Base-by-base conservation (phyloP, 345 rosid genomes). In the Eucalyptus rudis region DNA sequence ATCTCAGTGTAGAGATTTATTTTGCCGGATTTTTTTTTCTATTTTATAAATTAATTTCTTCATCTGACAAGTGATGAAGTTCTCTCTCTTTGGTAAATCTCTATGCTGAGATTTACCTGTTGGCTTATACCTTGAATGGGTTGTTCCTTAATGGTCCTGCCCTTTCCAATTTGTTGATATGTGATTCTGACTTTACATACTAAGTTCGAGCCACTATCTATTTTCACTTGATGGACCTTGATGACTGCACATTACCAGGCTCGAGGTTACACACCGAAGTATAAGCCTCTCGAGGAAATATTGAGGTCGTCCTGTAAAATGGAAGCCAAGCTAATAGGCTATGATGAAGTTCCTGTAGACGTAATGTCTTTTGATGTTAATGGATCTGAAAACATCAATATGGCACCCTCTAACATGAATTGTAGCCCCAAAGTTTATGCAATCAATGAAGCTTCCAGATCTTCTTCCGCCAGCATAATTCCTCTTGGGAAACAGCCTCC, bases 241-340 rank as follows among this genome's bases (percentile, higher is more conserved):
- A 76, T 76, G 47, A 40, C 84, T 76, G 84, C 47, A 76, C 27
- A 40, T 40, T 20, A 29, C 89, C 94, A 97, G 99, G 95, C 86
- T 90, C 94, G 52, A 89, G 98, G 96, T 86, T 93, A 89, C 92
- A 87, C 89, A 36, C 92, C 88, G 24, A 92, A 92, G 91, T 88
- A 93, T 62, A 94, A 92, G 90, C 89, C 94, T 49, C 90, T 97
- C 90, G 94, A 95, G 92, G 92, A 93, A 89, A 88, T 94, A 93
- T 89, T 96, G 90, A 94, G 92, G 94, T 89, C 91, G 68, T 91
- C 88, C 89, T 3, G 51, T 89, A 94, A 93, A 92, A 87, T 51
- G 90, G 96, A 96, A 89, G 94, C 99, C 89, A 92, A 90, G 92
- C 91, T 97, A 93, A 94, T 97, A 88, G 99, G 99, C 91, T 97